Evolutionary conservation across 306 rosid genomes (phyloP).

Genomic region (Gynostemma pentaphyllum): DNA sequence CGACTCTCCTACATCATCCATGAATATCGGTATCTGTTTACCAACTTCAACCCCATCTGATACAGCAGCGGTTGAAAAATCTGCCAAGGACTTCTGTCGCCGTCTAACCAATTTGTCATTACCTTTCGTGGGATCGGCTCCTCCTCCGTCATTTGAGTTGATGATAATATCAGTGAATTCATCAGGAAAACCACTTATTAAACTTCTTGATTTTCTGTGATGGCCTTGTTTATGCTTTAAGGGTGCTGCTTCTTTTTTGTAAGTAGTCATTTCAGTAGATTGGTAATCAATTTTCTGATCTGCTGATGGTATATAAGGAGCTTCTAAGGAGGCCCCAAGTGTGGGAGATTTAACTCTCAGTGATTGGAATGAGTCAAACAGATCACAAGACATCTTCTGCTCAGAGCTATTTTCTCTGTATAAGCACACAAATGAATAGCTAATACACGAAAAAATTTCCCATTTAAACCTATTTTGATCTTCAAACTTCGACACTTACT

Average conservation of each 20-base stretch:
- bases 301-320: constrained; percentile 43
- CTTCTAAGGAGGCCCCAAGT: constrained; percentile 43
- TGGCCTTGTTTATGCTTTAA: constrained; percentile 17
- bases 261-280: constrained; percentile 27
- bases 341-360: constrained; percentile 27
- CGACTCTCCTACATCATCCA: constrained; percentile 27
- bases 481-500: too few species aligned
- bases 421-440: constrained; percentile 15
- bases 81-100: constrained; percentile 63
- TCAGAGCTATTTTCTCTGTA: constrained; percentile 33
- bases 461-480: too few species aligned
- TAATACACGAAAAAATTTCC: background rate
- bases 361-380: constrained; percentile 52
- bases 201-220: constrained; percentile 50
- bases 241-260: constrained; percentile 17
- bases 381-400: constrained; percentile 21
- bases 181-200: constrained; percentile 31
- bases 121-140: constrained; percentile 24
- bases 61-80: constrained; percentile 26
- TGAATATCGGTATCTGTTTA: constrained; percentile 26
- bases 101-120: constrained; percentile 40
- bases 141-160: constrained; percentile 17
- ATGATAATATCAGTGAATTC: constrained; percentile 16
- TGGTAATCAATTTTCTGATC: constrained; percentile 22
- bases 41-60: constrained; percentile 30